Conservation (phyloP, 208 protist genomes). For the Strigomonas culicis region DNA sequence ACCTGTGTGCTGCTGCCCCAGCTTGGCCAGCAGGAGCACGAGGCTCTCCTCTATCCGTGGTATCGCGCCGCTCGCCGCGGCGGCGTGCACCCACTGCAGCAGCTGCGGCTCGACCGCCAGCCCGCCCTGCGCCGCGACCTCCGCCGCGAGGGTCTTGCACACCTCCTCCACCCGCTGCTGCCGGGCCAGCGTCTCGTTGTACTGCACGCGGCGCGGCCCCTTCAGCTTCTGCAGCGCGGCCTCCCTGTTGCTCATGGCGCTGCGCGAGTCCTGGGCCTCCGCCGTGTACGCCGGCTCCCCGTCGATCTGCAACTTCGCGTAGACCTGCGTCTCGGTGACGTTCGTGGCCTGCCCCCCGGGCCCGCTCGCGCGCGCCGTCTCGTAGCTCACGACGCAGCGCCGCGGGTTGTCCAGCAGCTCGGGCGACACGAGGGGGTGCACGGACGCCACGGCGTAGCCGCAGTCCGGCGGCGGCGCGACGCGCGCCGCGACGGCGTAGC, state of each 20-base stretch:
- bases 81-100: slow-evolving; percentile 16
- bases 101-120: slow-evolving; percentile 21
- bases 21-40: slow-evolving; percentile 23
- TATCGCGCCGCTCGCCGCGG: slow-evolving; percentile 13
- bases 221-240: slow-evolving; percentile 65
- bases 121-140: slow-evolving; percentile 22
- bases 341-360: slow-evolving; percentile 88
- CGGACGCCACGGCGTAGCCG: slow-evolving; percentile 7
- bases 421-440: slow-evolving; percentile 51
- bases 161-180: slow-evolving; percentile 44
- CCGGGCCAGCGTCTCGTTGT: slow-evolving; percentile 65
- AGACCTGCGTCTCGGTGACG: slow-evolving; percentile 85
- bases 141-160: slow-evolving; percentile 24
- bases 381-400: slow-evolving; percentile 51
- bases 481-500: slow-evolving; percentile 37
- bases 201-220: slow-evolving; percentile 42
- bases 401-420: slow-evolving; percentile 44
- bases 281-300: slow-evolving; percentile 58
- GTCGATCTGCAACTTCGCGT: slow-evolving; percentile 77
- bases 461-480: slow-evolving; percentile 1
- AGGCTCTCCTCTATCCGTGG: slow-evolving; percentile 20
- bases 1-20: slow-evolving; percentile 5
- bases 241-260: slow-evolving; percentile 74
- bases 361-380: slow-evolving; percentile 75
- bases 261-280: slow-evolving; percentile 86